A percentile compares a stretch with the other conserved stretches of the same genome.
phyloP scores from a whole-genome alignment of 345 rosid species.

The Pelargonium nanum region DNA sequence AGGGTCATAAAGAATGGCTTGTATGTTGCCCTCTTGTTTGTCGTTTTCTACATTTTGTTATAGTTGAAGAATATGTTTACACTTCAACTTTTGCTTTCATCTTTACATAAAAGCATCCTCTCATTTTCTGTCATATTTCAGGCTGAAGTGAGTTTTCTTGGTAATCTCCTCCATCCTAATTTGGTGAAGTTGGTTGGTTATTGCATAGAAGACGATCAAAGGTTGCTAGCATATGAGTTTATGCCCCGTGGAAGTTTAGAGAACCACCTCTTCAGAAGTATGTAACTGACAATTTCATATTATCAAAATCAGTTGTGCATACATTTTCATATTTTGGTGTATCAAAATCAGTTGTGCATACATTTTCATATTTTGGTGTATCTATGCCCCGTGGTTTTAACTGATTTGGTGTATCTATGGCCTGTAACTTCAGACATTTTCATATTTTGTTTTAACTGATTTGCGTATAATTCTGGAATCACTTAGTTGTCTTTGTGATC shows the following conservation, averaged over 20 bases:
- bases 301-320: neutral
- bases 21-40: constrained; percentile 10
- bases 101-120: no score
- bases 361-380: no score
- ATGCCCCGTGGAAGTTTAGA: constrained; percentile 42
- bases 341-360: no score
- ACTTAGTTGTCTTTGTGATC: neutral
- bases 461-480: neutral
- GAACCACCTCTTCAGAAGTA: constrained; percentile 34
- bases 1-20: constrained; percentile 41
- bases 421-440: no score
- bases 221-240: constrained; percentile 33
- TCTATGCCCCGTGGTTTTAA: no score
- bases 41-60: neutral
- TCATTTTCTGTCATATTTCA: constrained; percentile 1
- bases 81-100: neutral
- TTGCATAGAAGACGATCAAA: constrained; percentile 39
- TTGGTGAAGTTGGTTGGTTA: constrained; percentile 36
- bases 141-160: constrained; percentile 34
- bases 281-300: neutral
- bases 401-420: no score
- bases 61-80: neutral
- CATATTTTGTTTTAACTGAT: neutral
- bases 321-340: no score
- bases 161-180: constrained; percentile 32